Base-by-base conservation (phyloP, 2,329 filamentous ascomycete genomes). In the Beauveria rudraprayagi region DNA sequence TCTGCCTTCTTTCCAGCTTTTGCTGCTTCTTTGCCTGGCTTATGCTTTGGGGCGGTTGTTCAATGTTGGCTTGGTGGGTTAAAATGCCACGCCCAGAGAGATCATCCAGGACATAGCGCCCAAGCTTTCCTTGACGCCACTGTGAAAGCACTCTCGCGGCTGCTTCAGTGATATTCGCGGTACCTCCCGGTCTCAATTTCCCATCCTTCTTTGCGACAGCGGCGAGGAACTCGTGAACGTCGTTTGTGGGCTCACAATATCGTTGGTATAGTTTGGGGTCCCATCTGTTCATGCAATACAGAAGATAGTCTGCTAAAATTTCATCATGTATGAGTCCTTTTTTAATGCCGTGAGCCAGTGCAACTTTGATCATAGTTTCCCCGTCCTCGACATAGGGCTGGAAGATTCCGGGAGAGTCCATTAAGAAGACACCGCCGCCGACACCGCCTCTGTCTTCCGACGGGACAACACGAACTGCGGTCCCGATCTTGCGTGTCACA, bases 321-420 rank as follows among this genome's bases (percentile, higher is more conserved):
- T 89, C 83, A 17, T 87, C 82, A 1, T 88, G 82, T 58, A 99
- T 87, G 43, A 97, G 82, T 0, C 89, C 90, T 71, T 96, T 91
- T 72, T 96, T 96, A 60, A 99, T 91, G 72, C 89, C 90, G 22
- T 93, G 91, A 56, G 91, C 92, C 1, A 97, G 83, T 2, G 92
- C 89, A n/a, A 99, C 83, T 75, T 96, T 97, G 64, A 99, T 79
- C 94, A 99, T 99, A 51, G 87, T 85, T 71, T 94, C 89, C 17
- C 89, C 83, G 69, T 95, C 85, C 0, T 88, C 83, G 30, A 97
- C 89, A 71, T 96, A 96, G 0, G 94, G 94, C 62, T 97, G 85
- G 73, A 97, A 99, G 9, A 99, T 92, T 53, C 94, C 94, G 0
- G 94, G 94, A 0, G 93, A 97, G 74, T 99, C 94, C 53, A 96